phyloP scores from a whole-genome alignment of 176 grass and related monocot species.

The Oryza coarctata region DNA sequence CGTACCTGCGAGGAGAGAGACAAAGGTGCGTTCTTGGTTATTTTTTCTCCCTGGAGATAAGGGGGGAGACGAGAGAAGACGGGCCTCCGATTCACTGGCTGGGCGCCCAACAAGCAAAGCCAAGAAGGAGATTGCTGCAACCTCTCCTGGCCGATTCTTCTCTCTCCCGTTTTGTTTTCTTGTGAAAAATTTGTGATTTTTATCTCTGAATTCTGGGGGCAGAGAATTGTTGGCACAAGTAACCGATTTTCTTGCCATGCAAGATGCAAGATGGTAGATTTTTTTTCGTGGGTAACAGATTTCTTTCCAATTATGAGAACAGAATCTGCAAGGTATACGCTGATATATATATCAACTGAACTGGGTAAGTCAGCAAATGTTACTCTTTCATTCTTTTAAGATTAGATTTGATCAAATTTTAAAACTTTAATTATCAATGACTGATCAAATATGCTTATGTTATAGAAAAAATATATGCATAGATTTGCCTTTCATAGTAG shows the following conservation, averaged over 20 bases:
- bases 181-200: neutral
- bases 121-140: neutral
- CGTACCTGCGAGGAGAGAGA: constrained; percentile 14
- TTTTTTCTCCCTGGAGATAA: constrained; percentile 37
- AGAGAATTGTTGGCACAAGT: constrained; percentile 7
- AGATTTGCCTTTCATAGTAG: too few species aligned
- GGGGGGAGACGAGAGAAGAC: neutral
- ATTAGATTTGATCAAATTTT: too few species aligned
- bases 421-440: too few species aligned
- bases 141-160: constrained; percentile 23
- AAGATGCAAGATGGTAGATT: constrained; percentile 13
- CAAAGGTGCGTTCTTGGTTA: neutral
- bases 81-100: neutral
- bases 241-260: constrained; percentile 2
- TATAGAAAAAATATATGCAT: too few species aligned
- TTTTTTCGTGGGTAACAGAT: constrained; percentile 16
- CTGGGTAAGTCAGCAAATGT: too few species aligned
- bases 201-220: constrained; percentile 27
- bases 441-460: too few species aligned
- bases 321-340: neutral
- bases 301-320: constrained; percentile 4
- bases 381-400: too few species aligned
- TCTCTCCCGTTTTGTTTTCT: neutral
- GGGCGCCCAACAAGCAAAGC: constrained; percentile 26
- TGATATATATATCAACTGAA: too few species aligned